These are phyloP conservation scores for Pseudohalonectria lignicola DNA, from an alignment of 2,329 filamentous ascomycete species.

Conservation along the genomic window DNA sequence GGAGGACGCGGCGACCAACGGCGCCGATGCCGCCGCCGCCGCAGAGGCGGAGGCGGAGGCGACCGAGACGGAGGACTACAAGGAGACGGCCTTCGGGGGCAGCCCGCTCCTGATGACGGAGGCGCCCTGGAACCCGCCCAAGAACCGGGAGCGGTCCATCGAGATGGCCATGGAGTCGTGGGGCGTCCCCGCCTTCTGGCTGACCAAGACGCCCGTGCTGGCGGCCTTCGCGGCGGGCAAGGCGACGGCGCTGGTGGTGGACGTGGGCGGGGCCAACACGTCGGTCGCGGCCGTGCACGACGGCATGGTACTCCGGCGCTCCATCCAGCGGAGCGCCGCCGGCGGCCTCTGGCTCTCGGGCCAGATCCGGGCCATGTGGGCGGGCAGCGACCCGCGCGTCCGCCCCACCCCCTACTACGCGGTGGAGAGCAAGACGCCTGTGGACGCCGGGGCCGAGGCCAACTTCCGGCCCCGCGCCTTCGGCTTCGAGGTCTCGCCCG, in stretches of 20 bases:
- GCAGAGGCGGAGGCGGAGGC: slow-evolving; percentile 50
- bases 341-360: slow-evolving; percentile 84
- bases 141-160: slow-evolving; percentile 85
- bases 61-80: slow-evolving; percentile 30
- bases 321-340: slow-evolving; percentile 72
- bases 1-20: slow-evolving; percentile 26
- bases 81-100: slow-evolving; percentile 70
- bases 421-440: slow-evolving; percentile 75
- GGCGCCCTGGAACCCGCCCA: slow-evolving; percentile 80
- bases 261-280: slow-evolving; percentile 80
- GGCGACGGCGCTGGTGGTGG: slow-evolving; percentile 82
- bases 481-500: slow-evolving; percentile 46
- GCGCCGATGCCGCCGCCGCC: slow-evolving; percentile 55
- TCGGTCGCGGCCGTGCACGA: slow-evolving; percentile 89
- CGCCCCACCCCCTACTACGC: slow-evolving; percentile 71
- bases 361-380: slow-evolving; percentile 74
- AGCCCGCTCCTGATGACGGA: slow-evolving; percentile 91
- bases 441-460: slow-evolving; percentile 73
- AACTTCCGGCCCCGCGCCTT: slow-evolving; percentile 68
- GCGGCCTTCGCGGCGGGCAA: slow-evolving; percentile 89
- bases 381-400: slow-evolving; percentile 53
- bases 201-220: slow-evolving; percentile 80
- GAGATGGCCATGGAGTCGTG: slow-evolving; percentile 97
- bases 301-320: slow-evolving; percentile 86
- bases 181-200: slow-evolving; percentile 90